phyloP scores from a whole-genome alignment of 148 eudicot genomes.

The Cornus kousa region DNA sequence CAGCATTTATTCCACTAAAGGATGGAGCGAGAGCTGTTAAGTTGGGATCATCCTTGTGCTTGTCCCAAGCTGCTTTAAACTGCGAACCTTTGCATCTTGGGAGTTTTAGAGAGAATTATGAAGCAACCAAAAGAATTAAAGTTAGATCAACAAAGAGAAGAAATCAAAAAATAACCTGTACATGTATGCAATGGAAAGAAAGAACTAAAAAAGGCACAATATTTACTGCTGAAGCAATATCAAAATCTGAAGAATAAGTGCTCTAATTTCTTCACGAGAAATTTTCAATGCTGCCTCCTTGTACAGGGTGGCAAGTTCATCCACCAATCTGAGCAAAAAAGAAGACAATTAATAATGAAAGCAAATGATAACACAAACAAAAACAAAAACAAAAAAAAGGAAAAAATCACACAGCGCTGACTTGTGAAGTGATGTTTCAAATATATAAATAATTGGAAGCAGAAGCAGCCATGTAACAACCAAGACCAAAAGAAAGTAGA shows the following conservation, averaged over 20 bases:
- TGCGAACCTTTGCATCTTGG: slow-evolving; percentile 67
- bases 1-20: slow-evolving; percentile 25
- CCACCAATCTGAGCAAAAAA: slow-evolving; percentile 59
- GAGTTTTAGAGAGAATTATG: slow-evolving; percentile 11
- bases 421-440: neutral
- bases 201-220: slow-evolving; percentile 2
- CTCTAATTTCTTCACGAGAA: slow-evolving; percentile 76
- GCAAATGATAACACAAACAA: neutral
- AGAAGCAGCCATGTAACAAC: neutral
- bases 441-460: too few relatives aligned
- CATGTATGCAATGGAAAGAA: neutral
- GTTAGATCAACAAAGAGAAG: slow-evolving; percentile 1
- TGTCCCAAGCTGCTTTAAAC: slow-evolving; percentile 70
- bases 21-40: slow-evolving; percentile 48
- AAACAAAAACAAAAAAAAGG: neutral
- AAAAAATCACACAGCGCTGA: neutral
- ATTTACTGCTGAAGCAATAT: slow-evolving; percentile 73
- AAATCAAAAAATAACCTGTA: too few relatives aligned
- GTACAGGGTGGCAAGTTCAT: slow-evolving; percentile 66
- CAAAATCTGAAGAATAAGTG: slow-evolving; percentile 44
- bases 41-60: slow-evolving; percentile 81
- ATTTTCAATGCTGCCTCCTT: slow-evolving; percentile 70
- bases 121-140: neutral
- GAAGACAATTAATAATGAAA: neutral
- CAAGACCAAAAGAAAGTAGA: neutral